These are phyloP conservation scores for Phytopythium cucurbitacearum DNA, from an alignment of 352 stramenopile species.

Conservation along the genomic window DNA sequence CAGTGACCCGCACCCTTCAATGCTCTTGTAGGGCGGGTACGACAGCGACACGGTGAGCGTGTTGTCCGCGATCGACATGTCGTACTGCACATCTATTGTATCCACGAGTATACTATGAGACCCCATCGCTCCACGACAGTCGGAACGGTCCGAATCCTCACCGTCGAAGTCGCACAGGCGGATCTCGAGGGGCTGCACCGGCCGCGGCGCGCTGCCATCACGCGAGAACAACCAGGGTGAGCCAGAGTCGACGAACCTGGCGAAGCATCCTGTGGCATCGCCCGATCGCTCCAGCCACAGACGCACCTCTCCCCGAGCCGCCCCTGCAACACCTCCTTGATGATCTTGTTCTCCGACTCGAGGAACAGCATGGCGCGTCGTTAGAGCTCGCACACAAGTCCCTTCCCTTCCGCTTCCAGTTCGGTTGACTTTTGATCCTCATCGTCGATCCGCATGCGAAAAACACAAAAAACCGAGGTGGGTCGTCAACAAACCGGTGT, in stretches of 20 bases:
- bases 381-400: no score
- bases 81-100: conserved; percentile 71
- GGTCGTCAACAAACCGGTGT: no score
- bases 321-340: conserved; percentile 77
- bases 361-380: conserved; percentile 65
- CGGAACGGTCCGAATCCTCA: conserved; percentile 10
- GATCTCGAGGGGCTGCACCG: conserved; percentile 73
- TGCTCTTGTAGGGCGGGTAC: conserved; percentile 70
- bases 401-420: no score
- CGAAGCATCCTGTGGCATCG: neutral
- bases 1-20: conserved; percentile 39
- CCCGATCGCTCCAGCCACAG: neutral
- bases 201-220: conserved; percentile 55
- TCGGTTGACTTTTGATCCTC: no score
- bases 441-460: no score
- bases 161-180: conserved; percentile 83
- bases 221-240: neutral
- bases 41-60: conserved; percentile 67
- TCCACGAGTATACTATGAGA: no score
- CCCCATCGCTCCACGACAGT: conserved; percentile 2
- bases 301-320: conserved; percentile 70
- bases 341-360: conserved; percentile 86
- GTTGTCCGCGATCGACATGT: conserved; percentile 70
- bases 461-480: no score
- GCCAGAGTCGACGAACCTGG: conserved; percentile 1